phyloP scores from a whole-genome alignment of 176 grass and related monocot genomes.

The Phragmites australis region DNA sequence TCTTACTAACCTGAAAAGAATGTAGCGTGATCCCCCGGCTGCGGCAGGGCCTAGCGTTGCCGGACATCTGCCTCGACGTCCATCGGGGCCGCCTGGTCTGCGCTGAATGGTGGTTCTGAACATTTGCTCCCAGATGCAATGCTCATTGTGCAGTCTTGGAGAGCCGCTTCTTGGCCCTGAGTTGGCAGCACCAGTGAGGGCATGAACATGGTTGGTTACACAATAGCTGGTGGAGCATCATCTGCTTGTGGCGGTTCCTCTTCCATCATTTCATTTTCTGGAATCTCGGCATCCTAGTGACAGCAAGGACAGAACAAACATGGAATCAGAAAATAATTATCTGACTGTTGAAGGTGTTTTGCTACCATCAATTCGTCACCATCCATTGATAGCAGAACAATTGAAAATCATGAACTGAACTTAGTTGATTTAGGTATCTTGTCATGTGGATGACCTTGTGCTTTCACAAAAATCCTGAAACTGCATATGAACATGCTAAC shows the following conservation, averaged over 20 bases:
- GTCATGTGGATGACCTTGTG: slow-evolving; percentile 23
- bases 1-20: slow-evolving; percentile 38
- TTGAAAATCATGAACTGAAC: background rate
- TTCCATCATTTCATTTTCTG: slow-evolving; percentile 44
- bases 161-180: background rate
- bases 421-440: background rate
- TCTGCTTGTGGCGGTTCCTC: slow-evolving; percentile 12
- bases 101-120: background rate
- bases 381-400: background rate
- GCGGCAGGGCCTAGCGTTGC: background rate
- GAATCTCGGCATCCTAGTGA: slow-evolving; percentile 17
- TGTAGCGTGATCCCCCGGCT: background rate
- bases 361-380: background rate
- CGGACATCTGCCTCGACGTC: slow-evolving; percentile 20
- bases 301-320: slow-evolving; percentile 7
- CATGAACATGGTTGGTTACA: slow-evolving; percentile 27
- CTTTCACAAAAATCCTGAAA: slow-evolving; percentile 12
- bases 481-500: background rate
- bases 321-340: background rate
- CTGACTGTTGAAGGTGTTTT: background rate
- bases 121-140: background rate
- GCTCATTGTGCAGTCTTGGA: background rate
- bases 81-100: background rate
- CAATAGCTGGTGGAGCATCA: background rate
- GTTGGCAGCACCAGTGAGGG: background rate